Evolutionary conservation across 2,329 filamentous ascomycete genomes (phyloP).

Genomic region (Aspergillus luchuensis): DNA sequence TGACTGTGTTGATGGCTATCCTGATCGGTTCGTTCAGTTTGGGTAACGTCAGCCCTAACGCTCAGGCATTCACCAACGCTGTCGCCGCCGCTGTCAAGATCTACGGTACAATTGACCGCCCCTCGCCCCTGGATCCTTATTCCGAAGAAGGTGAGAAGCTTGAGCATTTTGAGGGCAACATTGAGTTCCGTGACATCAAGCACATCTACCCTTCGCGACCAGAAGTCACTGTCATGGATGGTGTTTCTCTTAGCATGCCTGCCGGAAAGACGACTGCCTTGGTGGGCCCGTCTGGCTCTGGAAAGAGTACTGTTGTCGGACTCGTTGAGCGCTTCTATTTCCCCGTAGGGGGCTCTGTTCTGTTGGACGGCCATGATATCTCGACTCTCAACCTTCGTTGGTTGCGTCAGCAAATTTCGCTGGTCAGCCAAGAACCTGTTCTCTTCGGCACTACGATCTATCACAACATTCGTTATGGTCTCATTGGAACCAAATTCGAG

Average conservation of each 20-base stretch:
- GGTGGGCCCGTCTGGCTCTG: constrained; percentile 90
- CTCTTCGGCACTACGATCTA: constrained; percentile 88
- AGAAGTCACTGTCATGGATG: constrained; percentile 85
- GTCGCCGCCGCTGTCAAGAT: constrained; percentile 88
- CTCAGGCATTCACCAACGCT: constrained; percentile 81
- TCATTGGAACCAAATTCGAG: constrained; percentile 82
- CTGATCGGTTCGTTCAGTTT: constrained; percentile 93
- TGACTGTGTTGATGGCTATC: constrained; percentile 86
- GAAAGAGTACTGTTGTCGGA: constrained; percentile 92
- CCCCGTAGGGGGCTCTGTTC: constrained; percentile 75
- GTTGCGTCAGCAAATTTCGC: constrained; percentile 86
- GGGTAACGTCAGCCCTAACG: constrained; percentile 81
- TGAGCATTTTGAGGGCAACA: constrained; percentile 71
- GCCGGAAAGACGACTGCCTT: constrained; percentile 91
- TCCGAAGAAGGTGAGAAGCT: constrained; percentile 71
- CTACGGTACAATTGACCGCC: constrained; percentile 86
- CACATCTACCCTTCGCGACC: constrained; percentile 94
- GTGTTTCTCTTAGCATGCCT: constrained; percentile 76
- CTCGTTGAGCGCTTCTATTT: constrained; percentile 93
- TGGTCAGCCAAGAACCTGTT: constrained; percentile 91
- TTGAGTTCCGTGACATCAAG: constrained; percentile 79
- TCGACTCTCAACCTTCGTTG: constrained; percentile 81
- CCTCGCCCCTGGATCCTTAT: constrained; percentile 79
- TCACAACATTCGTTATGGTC: constrained; percentile 84
- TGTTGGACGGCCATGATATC: constrained; percentile 81